Base-by-base conservation (phyloP, 2,329 filamentous ascomycete genomes). In the Trichoderma citrinoviride region DNA sequence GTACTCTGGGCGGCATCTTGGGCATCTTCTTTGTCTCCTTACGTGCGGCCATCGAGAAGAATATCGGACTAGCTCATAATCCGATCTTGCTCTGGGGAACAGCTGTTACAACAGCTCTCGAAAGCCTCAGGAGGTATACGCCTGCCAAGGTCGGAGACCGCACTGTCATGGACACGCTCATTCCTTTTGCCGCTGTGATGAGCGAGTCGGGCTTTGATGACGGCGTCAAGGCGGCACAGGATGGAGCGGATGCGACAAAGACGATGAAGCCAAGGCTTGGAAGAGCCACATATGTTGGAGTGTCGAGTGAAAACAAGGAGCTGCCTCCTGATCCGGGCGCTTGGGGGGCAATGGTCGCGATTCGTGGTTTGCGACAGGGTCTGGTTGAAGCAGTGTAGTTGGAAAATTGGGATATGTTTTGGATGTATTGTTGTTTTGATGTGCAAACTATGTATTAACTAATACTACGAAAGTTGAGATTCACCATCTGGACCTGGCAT, bases 261-360 rank as follows among this genome's bases (percentile, higher is more conserved):
- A 84, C 79, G 27, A 85, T 91, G 82, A 84, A 81, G 74, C 86
- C 89, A 7, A 85, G 80, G 69, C 77, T 91, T 29, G 89, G 89
- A 1, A 79, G 89, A 58, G 88, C 88, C 12, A 89, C 89, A 0
- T 91, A 91, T 70, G 85, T 91, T 3, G 87, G 84, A 5, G 82
- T 80, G 1, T 83, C 82, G 49, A 83, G 80, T 64, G 79, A 83
- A 65, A 80, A 79, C 61, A 76, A 76, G 60, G 81, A 81, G 50
- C 67, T 83, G 62, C 86, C 89, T 5, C 88, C 89, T 3, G 89
- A 91, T 73, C 89, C 89, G 0, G 88, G 89, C 33, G 89, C 89
- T 5, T 87, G 88, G 80, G 89, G 87, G n/a, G 82, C 89, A 25
- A 87, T 87, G 82, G 82, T 85, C 17, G 82, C 78, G 2, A 79